Evolutionary conservation across 176 grass and related monocot genomes (phyloP).

Genomic region (Aegilops tauschii): DNA sequence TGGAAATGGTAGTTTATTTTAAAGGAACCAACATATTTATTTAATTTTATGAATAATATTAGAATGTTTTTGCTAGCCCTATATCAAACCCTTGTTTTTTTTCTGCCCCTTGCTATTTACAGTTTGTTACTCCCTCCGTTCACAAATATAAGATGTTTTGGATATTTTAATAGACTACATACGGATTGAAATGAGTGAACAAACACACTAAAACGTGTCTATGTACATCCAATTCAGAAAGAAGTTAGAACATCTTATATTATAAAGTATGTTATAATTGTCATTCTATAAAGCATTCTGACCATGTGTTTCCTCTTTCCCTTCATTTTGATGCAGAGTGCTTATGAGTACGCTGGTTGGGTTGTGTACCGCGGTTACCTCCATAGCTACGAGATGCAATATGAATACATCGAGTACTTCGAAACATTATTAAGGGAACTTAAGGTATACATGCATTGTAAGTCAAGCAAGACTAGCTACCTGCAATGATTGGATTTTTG

Average conservation of each 20-base stretch:
- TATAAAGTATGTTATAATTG: not conserved
- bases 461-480: slow-evolving; percentile 1
- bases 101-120: not conserved
- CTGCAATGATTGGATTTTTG: not conserved
- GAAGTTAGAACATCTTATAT: too few species aligned
- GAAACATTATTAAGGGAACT: slow-evolving; percentile 7
- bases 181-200: too few species aligned
- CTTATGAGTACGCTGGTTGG: not conserved
- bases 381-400: slow-evolving; percentile 20
- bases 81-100: not conserved
- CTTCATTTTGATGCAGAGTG: not conserved
- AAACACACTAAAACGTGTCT: too few species aligned
- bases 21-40: not conserved
- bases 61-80: not conserved
- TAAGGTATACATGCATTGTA: not conserved
- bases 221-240: too few species aligned
- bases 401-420: slow-evolving; percentile 16
- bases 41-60: not conserved
- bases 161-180: too few species aligned
- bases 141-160: too few species aligned
- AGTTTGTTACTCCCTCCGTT: not conserved
- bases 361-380: not conserved
- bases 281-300: not conserved
- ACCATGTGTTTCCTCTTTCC: not conserved
- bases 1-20: not conserved